Evolutionary conservation across 257 asterid species (phyloP).

Genomic region (Plantago major): DNA sequence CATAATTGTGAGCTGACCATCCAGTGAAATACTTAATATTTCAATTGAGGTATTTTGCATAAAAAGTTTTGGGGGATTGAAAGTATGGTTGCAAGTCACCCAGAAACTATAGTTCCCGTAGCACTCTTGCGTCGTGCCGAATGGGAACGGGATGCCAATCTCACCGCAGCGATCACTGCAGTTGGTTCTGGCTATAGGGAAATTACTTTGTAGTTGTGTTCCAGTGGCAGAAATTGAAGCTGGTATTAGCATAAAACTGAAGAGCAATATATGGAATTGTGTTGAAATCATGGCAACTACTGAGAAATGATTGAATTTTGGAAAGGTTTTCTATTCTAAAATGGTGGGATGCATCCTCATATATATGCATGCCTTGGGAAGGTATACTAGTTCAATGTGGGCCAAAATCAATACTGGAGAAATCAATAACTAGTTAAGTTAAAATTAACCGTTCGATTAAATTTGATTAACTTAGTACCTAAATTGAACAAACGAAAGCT

Average conservation of each 20-base stretch:
- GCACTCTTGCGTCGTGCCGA: constrained; percentile 22
- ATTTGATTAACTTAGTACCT: too few species aligned
- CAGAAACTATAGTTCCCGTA: not conserved
- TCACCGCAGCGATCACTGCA: constrained; percentile 21
- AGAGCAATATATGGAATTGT: not conserved
- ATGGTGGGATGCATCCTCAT: too few species aligned
- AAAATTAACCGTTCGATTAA: too few species aligned
- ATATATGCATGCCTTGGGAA: too few species aligned
- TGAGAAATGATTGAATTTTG: not conserved
- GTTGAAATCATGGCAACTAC: not conserved
- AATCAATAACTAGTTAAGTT: too few species aligned
- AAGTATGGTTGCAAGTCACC: constrained; percentile 14
- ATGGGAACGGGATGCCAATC: constrained; percentile 26
- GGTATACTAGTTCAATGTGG: too few species aligned
- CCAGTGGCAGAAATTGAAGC: not conserved
- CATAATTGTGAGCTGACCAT: too few species aligned
- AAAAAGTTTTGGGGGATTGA: constrained; percentile 13
- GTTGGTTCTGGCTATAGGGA: constrained; percentile 17
- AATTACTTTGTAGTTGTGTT: too few species aligned
- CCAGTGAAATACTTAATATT: constrained; percentile 15
- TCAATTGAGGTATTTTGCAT: not conserved
- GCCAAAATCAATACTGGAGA: too few species aligned
- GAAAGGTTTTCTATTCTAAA: too few species aligned
- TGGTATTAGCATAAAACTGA: not conserved
- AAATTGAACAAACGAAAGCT: too few species aligned